phyloP scores from a whole-genome alignment of 148 eudicot genomes.

The Silene latifolia region DNA sequence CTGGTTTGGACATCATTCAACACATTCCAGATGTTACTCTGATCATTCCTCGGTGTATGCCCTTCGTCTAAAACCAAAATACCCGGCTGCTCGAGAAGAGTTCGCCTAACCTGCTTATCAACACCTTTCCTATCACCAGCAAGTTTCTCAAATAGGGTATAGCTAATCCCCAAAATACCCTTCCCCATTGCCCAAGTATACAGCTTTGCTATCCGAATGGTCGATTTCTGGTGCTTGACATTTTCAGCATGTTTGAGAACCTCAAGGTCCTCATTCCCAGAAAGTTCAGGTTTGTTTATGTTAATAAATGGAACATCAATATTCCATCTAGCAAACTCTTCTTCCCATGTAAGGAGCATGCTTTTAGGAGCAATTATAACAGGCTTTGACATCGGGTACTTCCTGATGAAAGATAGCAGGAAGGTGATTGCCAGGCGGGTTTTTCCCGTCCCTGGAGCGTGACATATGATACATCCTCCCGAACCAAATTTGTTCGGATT shows the following conservation, averaged over 20 bases:
- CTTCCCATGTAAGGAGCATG: constrained; percentile 77
- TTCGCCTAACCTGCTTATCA: constrained; percentile 29
- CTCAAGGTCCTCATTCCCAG: constrained; percentile 36
- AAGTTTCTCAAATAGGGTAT: constrained; percentile 44
- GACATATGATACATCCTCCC: constrained; percentile 83
- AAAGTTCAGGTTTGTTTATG: constrained; percentile 38
- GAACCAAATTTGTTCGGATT: constrained; percentile 26
- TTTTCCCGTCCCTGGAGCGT: constrained; percentile 93
- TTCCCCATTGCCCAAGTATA: constrained; percentile 41
- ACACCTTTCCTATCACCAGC: constrained; percentile 29
- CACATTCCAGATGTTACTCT: constrained; percentile 51
- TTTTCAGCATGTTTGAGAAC: constrained; percentile 13
- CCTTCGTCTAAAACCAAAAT: constrained; percentile 64
- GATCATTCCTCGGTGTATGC: constrained; percentile 69
- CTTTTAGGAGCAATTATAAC: constrained; percentile 61
- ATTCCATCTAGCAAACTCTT: constrained; percentile 70
- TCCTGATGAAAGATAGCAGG: constrained; percentile 47
- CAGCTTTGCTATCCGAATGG: constrained; percentile 48
- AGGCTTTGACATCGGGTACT: constrained; percentile 41
- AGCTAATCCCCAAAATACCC: constrained; percentile 71
- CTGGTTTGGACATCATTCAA: constrained; percentile 48
- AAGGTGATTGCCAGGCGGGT: constrained; percentile 66
- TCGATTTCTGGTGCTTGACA: neutral
- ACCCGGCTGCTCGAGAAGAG: constrained; percentile 48
- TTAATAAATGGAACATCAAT: constrained; percentile 56